Evolutionary conservation across 345 rosid genomes (phyloP).

Genomic region (Populus nigra): DNA sequence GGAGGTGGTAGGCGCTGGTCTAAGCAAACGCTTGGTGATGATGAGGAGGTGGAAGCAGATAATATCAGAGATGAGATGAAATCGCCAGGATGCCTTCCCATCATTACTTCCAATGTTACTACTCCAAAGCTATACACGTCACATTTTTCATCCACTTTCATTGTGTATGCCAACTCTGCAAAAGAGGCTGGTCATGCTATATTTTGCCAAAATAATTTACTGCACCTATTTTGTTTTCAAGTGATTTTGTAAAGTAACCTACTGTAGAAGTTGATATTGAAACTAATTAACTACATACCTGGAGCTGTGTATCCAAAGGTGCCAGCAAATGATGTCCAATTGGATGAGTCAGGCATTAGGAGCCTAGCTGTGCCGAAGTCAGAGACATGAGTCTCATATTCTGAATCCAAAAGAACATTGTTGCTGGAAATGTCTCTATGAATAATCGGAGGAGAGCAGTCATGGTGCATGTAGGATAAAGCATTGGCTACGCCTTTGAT

Average conservation of each 20-base stretch:
- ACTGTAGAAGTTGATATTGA: not conserved
- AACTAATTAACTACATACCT: not conserved
- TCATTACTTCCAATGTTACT: constrained; percentile 5
- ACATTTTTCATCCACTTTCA: constrained; percentile 8
- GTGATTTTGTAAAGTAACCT: no score
- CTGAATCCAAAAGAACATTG: constrained; percentile 13
- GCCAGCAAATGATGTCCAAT: constrained; percentile 6
- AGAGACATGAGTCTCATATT: constrained; percentile 9
- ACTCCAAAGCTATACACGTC: constrained; percentile 24
- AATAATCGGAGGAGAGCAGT: constrained; percentile 7
- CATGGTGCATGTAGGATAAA: constrained; percentile 18
- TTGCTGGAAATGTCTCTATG: constrained; percentile 18
- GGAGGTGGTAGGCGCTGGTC: no score
- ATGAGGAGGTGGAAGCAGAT: not conserved
- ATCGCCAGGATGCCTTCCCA: constrained; percentile 26
- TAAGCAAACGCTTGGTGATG: not conserved
- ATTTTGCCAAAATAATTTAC: no score
- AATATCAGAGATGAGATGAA: not conserved
- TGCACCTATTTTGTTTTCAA: not conserved
- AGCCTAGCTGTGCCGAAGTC: constrained; percentile 18
- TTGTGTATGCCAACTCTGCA: constrained; percentile 14
- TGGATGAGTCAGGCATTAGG: not conserved
- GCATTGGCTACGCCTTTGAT: constrained; percentile 11
- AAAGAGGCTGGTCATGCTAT: not conserved
- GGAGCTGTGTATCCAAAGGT: constrained; percentile 22